Conservation (phyloP, 352 stramenopile species). For the Pythium aquatile region DNA sequence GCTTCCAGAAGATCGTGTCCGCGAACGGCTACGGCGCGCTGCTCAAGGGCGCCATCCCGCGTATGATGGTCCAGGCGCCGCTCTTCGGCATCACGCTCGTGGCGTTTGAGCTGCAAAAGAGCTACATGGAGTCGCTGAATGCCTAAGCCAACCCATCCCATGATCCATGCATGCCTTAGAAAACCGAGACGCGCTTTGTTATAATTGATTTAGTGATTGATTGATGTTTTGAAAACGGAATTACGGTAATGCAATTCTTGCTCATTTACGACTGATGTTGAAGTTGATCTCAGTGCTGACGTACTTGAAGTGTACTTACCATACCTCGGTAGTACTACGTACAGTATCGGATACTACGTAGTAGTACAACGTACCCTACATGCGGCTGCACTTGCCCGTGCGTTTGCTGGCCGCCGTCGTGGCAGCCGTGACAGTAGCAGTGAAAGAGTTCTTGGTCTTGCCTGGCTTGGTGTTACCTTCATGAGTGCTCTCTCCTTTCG, state of each 20-base stretch:
- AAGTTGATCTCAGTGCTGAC: neutral
- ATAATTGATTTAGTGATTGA: neutral
- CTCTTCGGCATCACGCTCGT: slow-evolving; percentile 85
- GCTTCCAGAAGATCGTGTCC: slow-evolving; percentile 72
- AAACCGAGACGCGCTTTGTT: neutral
- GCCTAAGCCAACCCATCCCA: slow-evolving; percentile 8
- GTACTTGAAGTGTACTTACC: too few species aligned
- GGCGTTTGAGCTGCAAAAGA: slow-evolving; percentile 88
- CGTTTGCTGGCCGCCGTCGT: slow-evolving; percentile 7
- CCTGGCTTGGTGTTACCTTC: neutral
- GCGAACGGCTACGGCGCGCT: slow-evolving; percentile 79
- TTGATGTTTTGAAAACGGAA: neutral
- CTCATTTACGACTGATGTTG: neutral
- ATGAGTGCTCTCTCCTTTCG: slow-evolving; percentile 4
- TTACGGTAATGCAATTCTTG: too few species aligned
- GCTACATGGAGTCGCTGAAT: slow-evolving; percentile 69
- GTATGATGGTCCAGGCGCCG: slow-evolving; percentile 86
- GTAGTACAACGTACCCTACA: neutral
- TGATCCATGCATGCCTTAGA: neutral
- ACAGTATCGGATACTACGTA: too few species aligned
- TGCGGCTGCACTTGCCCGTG: slow-evolving; percentile 13
- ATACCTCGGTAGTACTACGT: too few species aligned
- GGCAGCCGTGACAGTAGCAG: neutral
- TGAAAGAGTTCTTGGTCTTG: neutral
- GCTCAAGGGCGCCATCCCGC: slow-evolving; percentile 81